These are phyloP conservation scores for Colletotrichum sp. DNA, from an alignment of 2,329 filamentous ascomycete genomes.

Conservation along the genomic window DNA sequence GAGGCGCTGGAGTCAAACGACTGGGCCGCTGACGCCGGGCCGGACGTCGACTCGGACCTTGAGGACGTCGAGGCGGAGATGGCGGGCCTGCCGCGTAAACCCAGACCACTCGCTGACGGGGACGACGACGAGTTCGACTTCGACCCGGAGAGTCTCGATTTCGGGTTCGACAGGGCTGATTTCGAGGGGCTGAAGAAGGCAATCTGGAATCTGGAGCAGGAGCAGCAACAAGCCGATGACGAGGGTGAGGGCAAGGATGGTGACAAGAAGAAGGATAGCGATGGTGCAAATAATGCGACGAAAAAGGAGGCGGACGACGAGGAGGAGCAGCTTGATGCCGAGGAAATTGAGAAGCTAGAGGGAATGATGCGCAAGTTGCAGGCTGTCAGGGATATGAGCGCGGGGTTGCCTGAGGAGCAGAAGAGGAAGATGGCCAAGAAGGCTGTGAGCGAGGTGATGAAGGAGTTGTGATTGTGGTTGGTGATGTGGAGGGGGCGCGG, in stretches of 20 bases:
- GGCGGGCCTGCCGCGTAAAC: constrained; percentile 34
- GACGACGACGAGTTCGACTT: constrained; percentile 39
- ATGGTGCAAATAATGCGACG: not conserved
- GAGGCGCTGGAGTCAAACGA: constrained; percentile 72
- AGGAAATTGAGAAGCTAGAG: constrained; percentile 64
- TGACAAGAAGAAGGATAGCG: not conserved
- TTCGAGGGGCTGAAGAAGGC: constrained; percentile 57
- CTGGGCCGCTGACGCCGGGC: constrained; percentile 49
- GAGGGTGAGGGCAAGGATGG: not conserved
- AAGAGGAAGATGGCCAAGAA: constrained; percentile 64
- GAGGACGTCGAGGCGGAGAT: constrained; percentile 35
- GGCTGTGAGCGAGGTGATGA: constrained; percentile 70
- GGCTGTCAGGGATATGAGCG: constrained; percentile 63
- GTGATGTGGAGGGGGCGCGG: not conserved
- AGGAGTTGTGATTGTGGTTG: constrained; percentile 47
- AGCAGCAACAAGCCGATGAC: constrained; percentile 22
- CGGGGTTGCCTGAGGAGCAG: constrained; percentile 65
- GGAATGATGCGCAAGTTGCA: constrained; percentile 69
- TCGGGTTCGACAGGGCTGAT: constrained; percentile 57
- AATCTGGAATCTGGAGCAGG: constrained; percentile 48
- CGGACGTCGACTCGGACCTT: constrained; percentile 35
- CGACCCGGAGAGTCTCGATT: constrained; percentile 54
- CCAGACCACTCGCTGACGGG: constrained; percentile 25
- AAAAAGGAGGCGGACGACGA: not conserved
- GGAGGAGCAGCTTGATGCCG: constrained; percentile 38